These are phyloP conservation scores for Linanthus parryae DNA, from an alignment of 148 eudicot species.

Conservation along the genomic window DNA sequence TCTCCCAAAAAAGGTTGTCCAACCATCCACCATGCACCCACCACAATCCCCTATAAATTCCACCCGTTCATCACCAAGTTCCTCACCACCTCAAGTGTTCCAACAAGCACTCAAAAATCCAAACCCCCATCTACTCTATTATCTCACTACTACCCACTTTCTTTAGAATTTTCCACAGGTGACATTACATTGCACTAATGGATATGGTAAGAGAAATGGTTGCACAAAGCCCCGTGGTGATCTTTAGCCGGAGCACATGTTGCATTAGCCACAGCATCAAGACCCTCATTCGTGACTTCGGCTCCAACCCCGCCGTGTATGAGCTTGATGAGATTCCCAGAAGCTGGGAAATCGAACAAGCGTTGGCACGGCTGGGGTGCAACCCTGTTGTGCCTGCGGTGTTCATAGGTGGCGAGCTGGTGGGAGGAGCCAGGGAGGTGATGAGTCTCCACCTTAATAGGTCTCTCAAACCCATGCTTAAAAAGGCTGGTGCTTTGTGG, in stretches of 20 bases:
- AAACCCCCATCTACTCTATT: background rate
- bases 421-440: constrained; percentile 23
- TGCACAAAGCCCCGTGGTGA: constrained; percentile 28
- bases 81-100: background rate
- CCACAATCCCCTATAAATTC: constrained; percentile 3
- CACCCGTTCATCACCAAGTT: background rate
- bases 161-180: background rate
- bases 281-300: constrained; percentile 25
- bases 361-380: constrained; percentile 23
- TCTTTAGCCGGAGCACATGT: constrained; percentile 36
- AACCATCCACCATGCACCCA: constrained; percentile 4
- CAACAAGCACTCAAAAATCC: constrained; percentile 3
- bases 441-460: constrained; percentile 33
- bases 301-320: constrained; percentile 26
- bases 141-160: background rate
- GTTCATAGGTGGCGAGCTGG: constrained; percentile 30
- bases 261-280: constrained; percentile 35
- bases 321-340: constrained; percentile 20
- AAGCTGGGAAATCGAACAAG: constrained; percentile 27
- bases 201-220: constrained; percentile 19
- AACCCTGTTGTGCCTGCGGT: constrained; percentile 27
- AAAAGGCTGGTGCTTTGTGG: constrained; percentile 38
- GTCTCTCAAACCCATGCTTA: constrained; percentile 27
- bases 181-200: constrained; percentile 10
- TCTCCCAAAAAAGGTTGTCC: constrained; percentile 1